Evolutionary conservation across 768 basidiomycete species (phyloP).

Genomic region (Tricholoma flavovirens): DNA sequence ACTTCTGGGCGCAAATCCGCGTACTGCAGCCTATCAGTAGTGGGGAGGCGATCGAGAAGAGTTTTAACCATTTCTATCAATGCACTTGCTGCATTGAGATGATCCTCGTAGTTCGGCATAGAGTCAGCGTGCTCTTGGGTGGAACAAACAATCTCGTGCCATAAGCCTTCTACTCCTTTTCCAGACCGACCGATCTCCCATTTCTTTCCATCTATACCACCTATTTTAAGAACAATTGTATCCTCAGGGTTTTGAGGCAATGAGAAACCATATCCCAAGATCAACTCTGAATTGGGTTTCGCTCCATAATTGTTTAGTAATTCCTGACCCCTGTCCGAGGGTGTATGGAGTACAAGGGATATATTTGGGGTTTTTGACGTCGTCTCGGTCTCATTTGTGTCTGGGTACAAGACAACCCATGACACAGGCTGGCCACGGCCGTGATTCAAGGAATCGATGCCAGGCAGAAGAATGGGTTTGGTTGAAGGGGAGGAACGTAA

Average conservation of each 20-base stretch:
- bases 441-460: slow-evolving; percentile 85
- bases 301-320: slow-evolving; percentile 90
- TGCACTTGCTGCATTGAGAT: slow-evolving; percentile 61
- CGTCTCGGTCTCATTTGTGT: slow-evolving; percentile 11
- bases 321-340: slow-evolving; percentile 41
- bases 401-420: slow-evolving; percentile 58
- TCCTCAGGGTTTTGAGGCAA: slow-evolving; percentile 78
- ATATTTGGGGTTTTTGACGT: slow-evolving; percentile 33
- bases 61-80: slow-evolving; percentile 62
- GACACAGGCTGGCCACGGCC: slow-evolving; percentile 73
- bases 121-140: slow-evolving; percentile 20
- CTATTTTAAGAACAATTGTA: slow-evolving; percentile 74
- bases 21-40: slow-evolving; percentile 14
- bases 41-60: slow-evolving; percentile 46
- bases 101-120: slow-evolving; percentile 44
- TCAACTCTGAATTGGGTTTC: slow-evolving; percentile 85
- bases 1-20: slow-evolving; percentile 48
- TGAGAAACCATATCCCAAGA: slow-evolving; percentile 90
- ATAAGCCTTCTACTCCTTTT: slow-evolving; percentile 50
- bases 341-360: slow-evolving; percentile 54
- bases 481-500: slow-evolving; percentile 45
- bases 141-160: slow-evolving; percentile 46
- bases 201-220: slow-evolving; percentile 42
- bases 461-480: slow-evolving; percentile 80
- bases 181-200: slow-evolving; percentile 64